These are phyloP conservation scores for Dryas octopetala DNA, from an alignment of 306 rosid species.

Conservation along the genomic window DNA sequence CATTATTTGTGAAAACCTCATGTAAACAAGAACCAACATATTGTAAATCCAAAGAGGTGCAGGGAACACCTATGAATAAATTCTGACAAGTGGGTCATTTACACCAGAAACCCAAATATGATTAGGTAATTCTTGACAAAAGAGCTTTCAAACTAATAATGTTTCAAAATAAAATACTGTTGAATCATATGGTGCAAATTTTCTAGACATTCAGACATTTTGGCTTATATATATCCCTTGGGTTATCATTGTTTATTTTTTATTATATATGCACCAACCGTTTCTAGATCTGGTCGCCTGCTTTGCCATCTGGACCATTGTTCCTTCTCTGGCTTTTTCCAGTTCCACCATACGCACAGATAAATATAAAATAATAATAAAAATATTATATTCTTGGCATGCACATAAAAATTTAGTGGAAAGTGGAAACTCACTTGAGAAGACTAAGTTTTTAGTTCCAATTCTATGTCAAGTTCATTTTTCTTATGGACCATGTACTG, in stretches of 20 bases:
- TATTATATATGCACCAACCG: conserved; percentile 55
- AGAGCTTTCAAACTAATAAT: not conserved
- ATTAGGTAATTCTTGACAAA: not conserved
- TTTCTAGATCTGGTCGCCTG: conserved; percentile 86
- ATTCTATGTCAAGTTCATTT: too few relatives aligned
- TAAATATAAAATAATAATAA: too few relatives aligned
- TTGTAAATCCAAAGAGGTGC: not conserved
- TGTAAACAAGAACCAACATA: not conserved
- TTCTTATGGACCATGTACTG: too few relatives aligned
- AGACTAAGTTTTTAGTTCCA: too few relatives aligned
- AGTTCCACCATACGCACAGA: conserved; percentile 74
- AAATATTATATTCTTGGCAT: too few relatives aligned
- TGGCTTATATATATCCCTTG: not conserved
- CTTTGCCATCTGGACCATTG: conserved; percentile 99
- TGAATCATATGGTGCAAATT: not conserved
- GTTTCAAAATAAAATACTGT: not conserved
- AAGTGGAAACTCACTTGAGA: too few relatives aligned
- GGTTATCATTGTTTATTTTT: conserved; percentile 16
- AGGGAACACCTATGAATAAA: conserved; percentile 12
- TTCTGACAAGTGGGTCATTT: conserved; percentile 11
- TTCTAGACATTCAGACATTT: not conserved
- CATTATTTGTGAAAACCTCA: too few relatives aligned
- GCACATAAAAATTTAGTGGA: too few relatives aligned
- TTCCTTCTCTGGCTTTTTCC: conserved; percentile 87
- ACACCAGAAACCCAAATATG: conserved; percentile 2